Evolutionary conservation across 495 filamentous ascomycete species (phyloP), one percentile per base, ranked within the genome.

Genomic region (Usnea hakonensis): DNA sequence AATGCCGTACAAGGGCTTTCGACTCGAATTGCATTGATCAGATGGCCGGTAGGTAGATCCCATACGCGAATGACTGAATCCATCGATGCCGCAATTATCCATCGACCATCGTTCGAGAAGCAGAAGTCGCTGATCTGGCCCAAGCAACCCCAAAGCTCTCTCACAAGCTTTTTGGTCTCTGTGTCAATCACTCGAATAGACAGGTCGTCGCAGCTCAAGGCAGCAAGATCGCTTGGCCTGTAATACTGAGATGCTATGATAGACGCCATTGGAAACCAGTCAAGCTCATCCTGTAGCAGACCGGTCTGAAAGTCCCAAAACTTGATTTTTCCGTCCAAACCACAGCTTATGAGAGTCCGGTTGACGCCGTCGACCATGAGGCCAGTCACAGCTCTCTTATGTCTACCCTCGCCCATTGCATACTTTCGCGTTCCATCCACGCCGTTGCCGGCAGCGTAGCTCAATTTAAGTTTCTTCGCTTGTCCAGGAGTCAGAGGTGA

Each of bases 301-400:
- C 91, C 93, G 2, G 89, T 87, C 13, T 80, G 74, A 58, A 97
- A 94, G 65, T 96, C 90, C 94, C 94, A 99, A 72, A 99, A 97
- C 78, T 97, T 97, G 65, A 99, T 79, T 70, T 86, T 94, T n/a
- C 95, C 95, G 72, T 99, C 94, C 30, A 90, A 73, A 3, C 89
- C 85, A 70, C 90, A 95, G 60, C 90, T 95, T 37, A 94, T 85
- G 55, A 97, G 79, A 26, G 79, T 82, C 43, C 83, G 85, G 70
- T 97, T 96, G 64, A 97, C 78, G 40, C 85, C 83, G 73, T 97
- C 92, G 55, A 96, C 83, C 35, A 85, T 80, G 53, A 97, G 73
- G 0, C 95, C 94, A 44, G 91, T 96, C 19, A 97, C 87, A 16
- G 90, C 82, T 64, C 85, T 84, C 16, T 78, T 87, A 75, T 99